A percentile compares a stretch with the other conserved stretches of the same genome.
Evolutionary conservation across 192 early-diverging fungal species (phyloP).

Genomic region (Backusella circina): DNA sequence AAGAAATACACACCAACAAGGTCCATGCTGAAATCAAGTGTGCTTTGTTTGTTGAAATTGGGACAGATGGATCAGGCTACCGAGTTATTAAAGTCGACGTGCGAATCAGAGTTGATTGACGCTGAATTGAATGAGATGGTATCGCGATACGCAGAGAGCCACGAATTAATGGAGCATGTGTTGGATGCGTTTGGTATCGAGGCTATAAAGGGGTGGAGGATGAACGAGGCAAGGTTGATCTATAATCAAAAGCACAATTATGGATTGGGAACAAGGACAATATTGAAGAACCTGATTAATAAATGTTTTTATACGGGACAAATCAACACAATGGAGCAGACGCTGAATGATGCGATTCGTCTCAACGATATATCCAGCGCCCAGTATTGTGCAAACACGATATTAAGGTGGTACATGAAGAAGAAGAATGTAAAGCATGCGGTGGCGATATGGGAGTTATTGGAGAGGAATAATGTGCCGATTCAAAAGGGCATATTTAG

Average conservation of each 20-base stretch:
- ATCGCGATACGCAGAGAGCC: not conserved
- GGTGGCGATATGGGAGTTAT: not conserved
- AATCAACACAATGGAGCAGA: not conserved
- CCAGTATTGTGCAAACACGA: not conserved
- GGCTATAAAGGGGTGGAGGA: not conserved
- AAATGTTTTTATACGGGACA: not conserved
- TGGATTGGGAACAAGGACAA: not conserved
- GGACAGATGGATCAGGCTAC: not conserved
- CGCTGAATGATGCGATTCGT: not conserved
- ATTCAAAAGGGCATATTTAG: not conserved
- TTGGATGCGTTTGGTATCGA: not conserved
- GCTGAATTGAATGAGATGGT: not conserved
- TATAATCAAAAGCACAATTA: not conserved
- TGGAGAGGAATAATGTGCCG: not conserved
- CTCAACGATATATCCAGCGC: not conserved
- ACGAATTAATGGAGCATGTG: constrained; percentile 8
- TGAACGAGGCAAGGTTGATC: not conserved
- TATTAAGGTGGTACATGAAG: constrained; percentile 5
- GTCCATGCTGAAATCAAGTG: not conserved
- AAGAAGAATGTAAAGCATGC: not conserved
- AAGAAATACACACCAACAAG: not conserved
- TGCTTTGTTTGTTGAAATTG: not conserved
- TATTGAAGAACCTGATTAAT: not conserved
- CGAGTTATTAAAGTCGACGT: not conserved
- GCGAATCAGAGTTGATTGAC: not conserved